phyloP scores from a whole-genome alignment of 2,329 filamentous ascomycete genomes.

The Cordyceps militaris region DNA sequence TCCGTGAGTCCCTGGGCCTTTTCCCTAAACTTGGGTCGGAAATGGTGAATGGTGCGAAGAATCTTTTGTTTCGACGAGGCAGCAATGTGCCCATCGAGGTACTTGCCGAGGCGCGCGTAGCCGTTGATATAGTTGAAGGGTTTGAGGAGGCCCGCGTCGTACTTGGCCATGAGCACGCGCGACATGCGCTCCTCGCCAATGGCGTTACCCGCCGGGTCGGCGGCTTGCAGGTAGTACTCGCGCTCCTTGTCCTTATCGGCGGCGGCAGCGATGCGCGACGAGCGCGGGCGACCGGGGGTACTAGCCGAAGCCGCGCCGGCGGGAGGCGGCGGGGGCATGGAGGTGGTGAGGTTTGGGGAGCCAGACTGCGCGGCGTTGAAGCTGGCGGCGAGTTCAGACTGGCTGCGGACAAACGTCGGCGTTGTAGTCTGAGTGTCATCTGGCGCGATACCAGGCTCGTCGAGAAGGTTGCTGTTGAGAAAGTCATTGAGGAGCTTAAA shows the following conservation, averaged over 20 bases:
- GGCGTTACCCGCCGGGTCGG: constrained; percentile 79
- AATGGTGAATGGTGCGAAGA: constrained; percentile 81
- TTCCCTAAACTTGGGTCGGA: constrained; percentile 91
- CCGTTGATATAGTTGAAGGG: constrained; percentile 99
- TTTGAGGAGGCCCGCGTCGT: constrained; percentile 87
- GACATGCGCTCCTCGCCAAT: constrained; percentile 93
- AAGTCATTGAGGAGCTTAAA: constrained; percentile 97
- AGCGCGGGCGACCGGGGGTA: constrained; percentile 47
- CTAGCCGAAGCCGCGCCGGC: not conserved
- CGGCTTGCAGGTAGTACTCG: constrained; percentile 95
- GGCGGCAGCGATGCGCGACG: constrained; percentile 53
- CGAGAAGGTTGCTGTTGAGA: constrained; percentile 81
- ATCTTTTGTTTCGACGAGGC: constrained; percentile 83
- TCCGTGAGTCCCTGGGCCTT: constrained; percentile 89
- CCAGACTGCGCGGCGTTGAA: constrained; percentile 7
- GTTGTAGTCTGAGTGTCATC: constrained; percentile 42
- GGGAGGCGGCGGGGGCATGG: constrained; percentile 44
- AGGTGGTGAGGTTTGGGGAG: constrained; percentile 17
- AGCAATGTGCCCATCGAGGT: constrained; percentile 85
- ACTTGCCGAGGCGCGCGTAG: constrained; percentile 80
- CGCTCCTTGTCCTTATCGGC: constrained; percentile 68
- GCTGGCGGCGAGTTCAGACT: constrained; percentile 26
- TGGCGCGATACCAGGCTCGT: constrained; percentile 67
- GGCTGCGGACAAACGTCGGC: not conserved
- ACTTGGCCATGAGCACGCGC: constrained; percentile 87